Percentiles rank a stretch among this genome's conserved stretches.
phyloP scores from a whole-genome alignment of 306 rosid species.

The Prunus salicina region DNA sequence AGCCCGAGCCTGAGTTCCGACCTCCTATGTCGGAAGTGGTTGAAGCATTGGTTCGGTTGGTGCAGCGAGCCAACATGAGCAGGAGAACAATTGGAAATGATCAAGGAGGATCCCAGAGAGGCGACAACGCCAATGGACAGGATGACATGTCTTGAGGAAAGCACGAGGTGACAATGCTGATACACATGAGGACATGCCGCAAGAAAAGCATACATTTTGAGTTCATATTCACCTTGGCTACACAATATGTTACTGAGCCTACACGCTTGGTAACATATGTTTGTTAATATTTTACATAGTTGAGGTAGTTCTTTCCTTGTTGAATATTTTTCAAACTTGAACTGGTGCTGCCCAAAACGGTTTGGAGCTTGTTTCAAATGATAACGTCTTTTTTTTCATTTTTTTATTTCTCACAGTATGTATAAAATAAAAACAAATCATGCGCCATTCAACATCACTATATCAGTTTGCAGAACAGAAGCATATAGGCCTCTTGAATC shows the following conservation, averaged over 20 bases:
- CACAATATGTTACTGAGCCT: slow-evolving; percentile 17
- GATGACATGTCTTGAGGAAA: slow-evolving; percentile 40
- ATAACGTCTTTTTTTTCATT: not conserved
- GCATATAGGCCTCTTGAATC: not conserved
- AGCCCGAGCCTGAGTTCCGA: slow-evolving; percentile 98
- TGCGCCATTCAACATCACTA: not conserved
- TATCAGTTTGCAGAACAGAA: not conserved
- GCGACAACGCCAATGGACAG: slow-evolving; percentile 39
- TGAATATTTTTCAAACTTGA: slow-evolving; percentile 24
- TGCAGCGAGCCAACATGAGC: slow-evolving; percentile 98
- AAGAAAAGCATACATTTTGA: slow-evolving; percentile 19
- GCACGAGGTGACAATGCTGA: not conserved
- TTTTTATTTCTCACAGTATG: not conserved
- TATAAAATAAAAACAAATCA: not conserved
- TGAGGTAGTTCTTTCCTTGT: slow-evolving; percentile 29
- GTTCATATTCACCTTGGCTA: slow-evolving; percentile 18
- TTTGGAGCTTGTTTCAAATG: slow-evolving; percentile 2
- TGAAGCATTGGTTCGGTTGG: slow-evolving; percentile 79
- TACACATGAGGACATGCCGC: not conserved
- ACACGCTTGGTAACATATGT: slow-evolving; percentile 26
- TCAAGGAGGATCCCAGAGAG: slow-evolving; percentile 63
- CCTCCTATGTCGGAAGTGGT: slow-evolving; percentile 99
- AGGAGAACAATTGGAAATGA: slow-evolving; percentile 80
- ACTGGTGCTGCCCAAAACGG: slow-evolving; percentile 18
- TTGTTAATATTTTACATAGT: slow-evolving; percentile 37